Percentiles rank a stretch among this genome's conserved stretches.
phyloP scores from a whole-genome alignment of 331 rosid genomes.

The Arachis monticola region DNA sequence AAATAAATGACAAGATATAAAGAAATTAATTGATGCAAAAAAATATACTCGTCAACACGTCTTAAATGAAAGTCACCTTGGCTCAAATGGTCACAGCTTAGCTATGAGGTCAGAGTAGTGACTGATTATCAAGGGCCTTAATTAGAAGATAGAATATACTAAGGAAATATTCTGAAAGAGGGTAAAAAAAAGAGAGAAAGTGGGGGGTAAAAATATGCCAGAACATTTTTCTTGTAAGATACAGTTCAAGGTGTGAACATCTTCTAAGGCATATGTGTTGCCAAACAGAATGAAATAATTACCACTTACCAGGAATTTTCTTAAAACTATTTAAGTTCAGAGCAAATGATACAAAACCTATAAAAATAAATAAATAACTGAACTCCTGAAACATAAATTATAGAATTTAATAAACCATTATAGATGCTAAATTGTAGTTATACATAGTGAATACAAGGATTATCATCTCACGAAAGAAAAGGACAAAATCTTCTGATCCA shows the following conservation, averaged over 20 bases:
- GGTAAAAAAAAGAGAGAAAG: too few species aligned
- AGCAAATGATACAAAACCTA: not conserved
- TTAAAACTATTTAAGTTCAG: not conserved
- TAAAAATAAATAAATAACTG: not conserved
- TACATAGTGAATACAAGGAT: constrained; percentile 6
- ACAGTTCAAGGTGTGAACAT: not conserved
- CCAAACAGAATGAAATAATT: not conserved
- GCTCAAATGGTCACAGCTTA: not conserved
- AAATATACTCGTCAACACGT: not conserved
- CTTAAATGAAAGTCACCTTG: not conserved
- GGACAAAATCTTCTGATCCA: constrained; percentile 8
- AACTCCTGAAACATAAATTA: not conserved
- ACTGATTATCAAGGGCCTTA: not conserved
- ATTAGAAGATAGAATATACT: not conserved
- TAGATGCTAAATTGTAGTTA: not conserved
- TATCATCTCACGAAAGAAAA: constrained; percentile 3
- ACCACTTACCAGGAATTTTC: not conserved
- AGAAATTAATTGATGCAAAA: not conserved
- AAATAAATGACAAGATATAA: not conserved
- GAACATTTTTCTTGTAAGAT: not conserved
- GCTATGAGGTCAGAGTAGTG: not conserved
- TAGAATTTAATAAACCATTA: not conserved
- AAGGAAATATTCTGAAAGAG: not conserved
- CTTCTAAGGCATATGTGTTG: not conserved
- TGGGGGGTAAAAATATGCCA: not conserved